Evolutionary conservation across 2,329 filamentous ascomycete genomes (phyloP), one percentile per base, ranked within the genome.

Genomic region (Proliferodiscus dingleyae): DNA sequence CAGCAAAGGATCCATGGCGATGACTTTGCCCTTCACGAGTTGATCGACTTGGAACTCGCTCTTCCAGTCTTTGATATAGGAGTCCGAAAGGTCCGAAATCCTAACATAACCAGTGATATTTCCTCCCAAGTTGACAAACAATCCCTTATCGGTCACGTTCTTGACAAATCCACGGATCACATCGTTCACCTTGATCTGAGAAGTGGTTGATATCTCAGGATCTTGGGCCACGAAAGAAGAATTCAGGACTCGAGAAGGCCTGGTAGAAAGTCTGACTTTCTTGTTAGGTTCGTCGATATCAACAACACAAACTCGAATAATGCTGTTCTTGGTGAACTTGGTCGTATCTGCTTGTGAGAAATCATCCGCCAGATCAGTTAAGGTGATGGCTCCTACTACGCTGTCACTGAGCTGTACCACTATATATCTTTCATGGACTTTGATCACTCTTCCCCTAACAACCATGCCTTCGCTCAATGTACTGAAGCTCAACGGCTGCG

Each of bases 41-140:
- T 97, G 89, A 59, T 95, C 89, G 38, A 91, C 71, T 59, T 93
- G 83, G 68, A 91, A 96, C 36, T 83, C 74, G 28, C 87, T 80
- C 69, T 95, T 94, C 93, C 93, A 98, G 50, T 97, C 88, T 67
- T 97, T 97, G 59, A 98, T 70, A 64, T 83, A 98, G 6, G 80
- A 78, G 64, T 98, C 93, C 0, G 90, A 95, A 11, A 98, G 75
- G 64, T 97, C 90, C 8, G 85, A 80, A 43, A 97, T 84, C 56
- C 87, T 85, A 38, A 95, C 86, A 59, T 90, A 85, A 1, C 83
- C 90, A 40, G 86, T 87, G 15, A 95, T 75, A 52, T 85, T 81
- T 15, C 87, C 86, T 34, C 90, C 89, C 3, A 98, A 74, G 21
- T 83, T 77, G 37, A 98, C 79, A 59, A 96, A 95, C 2, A 98